Evolutionary conservation across 345 rosid species (phyloP).

Genomic region (Hevea brasiliensis): DNA sequence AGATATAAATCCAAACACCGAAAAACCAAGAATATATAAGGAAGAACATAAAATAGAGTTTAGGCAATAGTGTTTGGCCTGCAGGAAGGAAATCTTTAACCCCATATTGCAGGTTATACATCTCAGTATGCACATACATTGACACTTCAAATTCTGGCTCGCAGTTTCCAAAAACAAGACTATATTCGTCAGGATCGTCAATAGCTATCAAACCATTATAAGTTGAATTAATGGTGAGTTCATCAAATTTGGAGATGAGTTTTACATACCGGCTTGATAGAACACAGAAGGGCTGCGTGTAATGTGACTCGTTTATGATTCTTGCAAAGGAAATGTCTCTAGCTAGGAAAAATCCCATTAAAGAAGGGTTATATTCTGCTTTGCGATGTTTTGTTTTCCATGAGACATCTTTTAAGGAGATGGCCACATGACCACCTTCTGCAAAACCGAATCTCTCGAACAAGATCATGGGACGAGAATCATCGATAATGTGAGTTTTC

Average conservation of each 20-base stretch:
- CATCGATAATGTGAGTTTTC: conserved; percentile 35
- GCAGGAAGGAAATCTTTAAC: conserved; percentile 49
- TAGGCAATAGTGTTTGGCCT: conserved; percentile 44
- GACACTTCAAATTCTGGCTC: conserved; percentile 45
- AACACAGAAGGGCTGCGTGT: conserved; percentile 23
- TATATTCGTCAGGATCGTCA: conserved; percentile 38
- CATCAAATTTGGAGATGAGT: conserved; percentile 33
- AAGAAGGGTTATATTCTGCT: conserved; percentile 30
- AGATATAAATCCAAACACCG: conserved; percentile 30
- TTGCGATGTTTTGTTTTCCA: conserved; percentile 27
- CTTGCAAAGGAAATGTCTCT: conserved; percentile 23
- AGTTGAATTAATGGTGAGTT: conserved; percentile 23
- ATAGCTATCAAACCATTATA: conserved; percentile 26
- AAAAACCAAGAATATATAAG: conserved; percentile 28
- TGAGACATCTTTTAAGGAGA: conserved; percentile 32
- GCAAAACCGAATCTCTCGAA: conserved; percentile 52
- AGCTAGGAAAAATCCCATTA: conserved; percentile 45
- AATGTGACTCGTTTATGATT: conserved; percentile 30
- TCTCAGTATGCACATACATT: conserved; percentile 54
- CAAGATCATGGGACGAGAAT: conserved; percentile 41
- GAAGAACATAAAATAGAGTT: conserved; percentile 37
- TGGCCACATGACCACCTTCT: conserved; percentile 29
- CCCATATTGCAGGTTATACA: conserved; percentile 41
- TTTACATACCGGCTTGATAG: conserved; percentile 39
- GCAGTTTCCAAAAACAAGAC: conserved; percentile 48